phyloP scores from a whole-genome alignment of 2,329 filamentous ascomycete species.

The Stagonosporopsis rhizophila region DNA sequence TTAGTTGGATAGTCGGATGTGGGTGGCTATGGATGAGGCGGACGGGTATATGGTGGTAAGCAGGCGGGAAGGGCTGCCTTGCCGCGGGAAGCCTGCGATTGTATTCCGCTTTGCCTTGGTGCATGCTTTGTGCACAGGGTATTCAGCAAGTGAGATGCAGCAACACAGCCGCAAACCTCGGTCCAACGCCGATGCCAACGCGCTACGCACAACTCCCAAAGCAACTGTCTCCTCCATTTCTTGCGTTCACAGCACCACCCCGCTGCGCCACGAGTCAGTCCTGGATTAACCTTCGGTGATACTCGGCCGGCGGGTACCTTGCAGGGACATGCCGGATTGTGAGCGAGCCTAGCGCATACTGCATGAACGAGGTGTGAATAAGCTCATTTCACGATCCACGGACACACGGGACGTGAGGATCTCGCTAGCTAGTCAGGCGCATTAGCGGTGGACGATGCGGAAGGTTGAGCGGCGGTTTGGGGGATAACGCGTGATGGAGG shows the following conservation, averaged over 20 bases:
- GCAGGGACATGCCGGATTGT: background rate
- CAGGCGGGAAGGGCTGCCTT: background rate
- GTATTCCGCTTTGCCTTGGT: background rate
- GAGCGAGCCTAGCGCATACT: background rate
- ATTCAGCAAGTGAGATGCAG: too few relatives aligned
- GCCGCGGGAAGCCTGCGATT: background rate
- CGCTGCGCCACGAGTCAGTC: background rate
- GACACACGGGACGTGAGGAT: background rate
- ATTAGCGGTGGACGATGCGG: background rate
- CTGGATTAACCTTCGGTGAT: background rate
- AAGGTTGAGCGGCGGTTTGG: background rate
- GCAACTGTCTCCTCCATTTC: too few relatives aligned
- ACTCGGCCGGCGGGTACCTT: background rate
- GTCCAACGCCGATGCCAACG: background rate
- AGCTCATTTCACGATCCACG: slow-evolving; percentile 3
- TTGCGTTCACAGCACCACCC: background rate
- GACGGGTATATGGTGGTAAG: background rate
- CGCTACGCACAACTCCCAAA: too few relatives aligned
- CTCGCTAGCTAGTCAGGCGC: background rate
- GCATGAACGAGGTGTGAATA: slow-evolving; percentile 17
- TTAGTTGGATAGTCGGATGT: background rate
- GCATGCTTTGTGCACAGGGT: too few relatives aligned
- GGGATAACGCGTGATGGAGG: background rate
- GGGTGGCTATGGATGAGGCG: background rate
- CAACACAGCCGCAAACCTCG: too few relatives aligned